Conservation (phyloP, 2,329 filamentous ascomycete species). For the Penicillium sp. region DNA sequence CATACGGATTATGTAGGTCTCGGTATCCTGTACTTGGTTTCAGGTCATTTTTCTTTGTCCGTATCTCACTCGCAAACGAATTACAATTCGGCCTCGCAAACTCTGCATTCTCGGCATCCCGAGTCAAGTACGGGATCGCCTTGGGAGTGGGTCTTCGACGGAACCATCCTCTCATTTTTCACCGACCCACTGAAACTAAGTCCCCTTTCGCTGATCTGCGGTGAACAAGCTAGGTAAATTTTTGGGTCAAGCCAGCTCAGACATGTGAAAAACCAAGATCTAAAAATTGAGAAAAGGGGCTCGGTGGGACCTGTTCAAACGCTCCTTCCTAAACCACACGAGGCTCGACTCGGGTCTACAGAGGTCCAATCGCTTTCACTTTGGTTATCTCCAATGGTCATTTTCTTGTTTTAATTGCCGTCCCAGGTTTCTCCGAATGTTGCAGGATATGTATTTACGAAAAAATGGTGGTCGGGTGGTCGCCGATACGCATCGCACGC, state of each 20-base stretch:
- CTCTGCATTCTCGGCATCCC: slow-evolving; percentile 18
- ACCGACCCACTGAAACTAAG: slow-evolving; percentile 13
- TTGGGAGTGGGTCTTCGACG: slow-evolving; percentile 6
- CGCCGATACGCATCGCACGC: not conserved
- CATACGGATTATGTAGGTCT: not conserved
- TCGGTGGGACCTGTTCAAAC: not conserved
- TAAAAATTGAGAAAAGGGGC: slow-evolving; percentile 6
- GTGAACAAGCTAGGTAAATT: slow-evolving; percentile 12
- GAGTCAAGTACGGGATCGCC: slow-evolving; percentile 15
- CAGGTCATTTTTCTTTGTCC: not conserved
- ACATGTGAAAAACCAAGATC: not conserved
- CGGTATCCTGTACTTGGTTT: not conserved
- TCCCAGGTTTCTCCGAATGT: not conserved
- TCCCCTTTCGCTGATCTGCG: slow-evolving; percentile 21
- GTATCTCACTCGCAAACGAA: not conserved
- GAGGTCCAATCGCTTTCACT: not conserved
- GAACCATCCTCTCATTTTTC: slow-evolving; percentile 14
- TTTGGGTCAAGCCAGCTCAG: not conserved
- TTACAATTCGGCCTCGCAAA: not conserved
- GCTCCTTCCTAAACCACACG: slow-evolving; percentile 15
- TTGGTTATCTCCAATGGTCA: not conserved
- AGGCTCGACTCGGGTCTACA: not conserved
- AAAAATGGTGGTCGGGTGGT: not conserved
- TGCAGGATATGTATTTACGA: not conserved
- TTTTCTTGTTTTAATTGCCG: not conserved